phyloP scores from a whole-genome alignment of 2,329 filamentous ascomycete species.

The Penicillium sp. region DNA sequence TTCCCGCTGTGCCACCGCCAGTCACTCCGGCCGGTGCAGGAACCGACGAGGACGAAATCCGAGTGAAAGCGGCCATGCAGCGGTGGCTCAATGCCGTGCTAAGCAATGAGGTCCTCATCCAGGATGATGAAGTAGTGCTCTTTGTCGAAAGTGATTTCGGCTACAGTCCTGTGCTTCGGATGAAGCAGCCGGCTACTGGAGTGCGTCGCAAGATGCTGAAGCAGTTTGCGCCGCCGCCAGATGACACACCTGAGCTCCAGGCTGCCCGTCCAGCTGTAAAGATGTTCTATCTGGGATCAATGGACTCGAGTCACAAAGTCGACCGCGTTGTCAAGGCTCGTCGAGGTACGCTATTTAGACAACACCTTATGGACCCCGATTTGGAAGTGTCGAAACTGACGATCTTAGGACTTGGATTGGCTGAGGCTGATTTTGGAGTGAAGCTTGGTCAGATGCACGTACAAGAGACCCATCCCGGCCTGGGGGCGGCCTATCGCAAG shows the following conservation, averaged over 20 bases:
- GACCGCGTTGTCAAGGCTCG: slow-evolving; percentile 90
- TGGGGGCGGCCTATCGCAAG: slow-evolving; percentile 89
- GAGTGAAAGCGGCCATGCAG: slow-evolving; percentile 86
- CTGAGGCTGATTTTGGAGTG: slow-evolving; percentile 89
- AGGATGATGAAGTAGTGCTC: slow-evolving; percentile 93
- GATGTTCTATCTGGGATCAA: slow-evolving; percentile 88
- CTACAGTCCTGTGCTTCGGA: slow-evolving; percentile 90
- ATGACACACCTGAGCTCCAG: slow-evolving; percentile 92
- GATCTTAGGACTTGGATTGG: slow-evolving; percentile 72
- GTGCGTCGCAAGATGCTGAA: slow-evolving; percentile 94
- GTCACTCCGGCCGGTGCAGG: slow-evolving; percentile 90
- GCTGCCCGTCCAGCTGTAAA: slow-evolving; percentile 89
- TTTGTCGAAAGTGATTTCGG: slow-evolving; percentile 99
- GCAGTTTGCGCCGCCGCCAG: slow-evolving; percentile 94
- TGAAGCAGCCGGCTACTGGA: slow-evolving; percentile 94
- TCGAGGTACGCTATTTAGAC: slow-evolving; percentile 61
- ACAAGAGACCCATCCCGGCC: slow-evolving; percentile 84
- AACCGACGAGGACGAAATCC: slow-evolving; percentile 88
- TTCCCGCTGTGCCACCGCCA: slow-evolving; percentile 92
- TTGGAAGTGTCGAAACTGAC: slow-evolving; percentile 5
- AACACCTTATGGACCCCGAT: neutral
- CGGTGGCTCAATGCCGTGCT: slow-evolving; percentile 94
- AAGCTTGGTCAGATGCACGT: slow-evolving; percentile 83
- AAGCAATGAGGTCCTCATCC: slow-evolving; percentile 85
- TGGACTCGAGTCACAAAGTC: slow-evolving; percentile 97